Percentiles rank a stretch among this genome's conserved stretches.
Conservation (phyloP, 495 filamentous ascomycete species). For the Hypomontagnella submonticulosa region DNA sequence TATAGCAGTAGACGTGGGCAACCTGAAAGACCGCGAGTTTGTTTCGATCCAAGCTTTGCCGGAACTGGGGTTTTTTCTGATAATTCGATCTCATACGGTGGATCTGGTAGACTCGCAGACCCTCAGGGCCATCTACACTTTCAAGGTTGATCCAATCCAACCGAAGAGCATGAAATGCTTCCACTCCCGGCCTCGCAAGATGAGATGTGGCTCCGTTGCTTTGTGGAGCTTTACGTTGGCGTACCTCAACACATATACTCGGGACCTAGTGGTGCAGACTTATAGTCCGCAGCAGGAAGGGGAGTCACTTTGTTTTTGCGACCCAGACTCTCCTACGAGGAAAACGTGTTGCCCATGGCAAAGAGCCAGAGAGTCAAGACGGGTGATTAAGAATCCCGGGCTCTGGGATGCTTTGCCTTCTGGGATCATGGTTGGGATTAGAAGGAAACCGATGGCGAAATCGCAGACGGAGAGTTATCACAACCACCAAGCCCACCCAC, state of each 20-base stretch:
- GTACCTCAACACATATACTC: conserved; percentile 63
- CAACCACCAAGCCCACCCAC: conserved; percentile 13
- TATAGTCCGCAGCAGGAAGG: conserved; percentile 61
- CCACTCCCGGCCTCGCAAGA: conserved; percentile 57
- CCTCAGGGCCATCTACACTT: conserved; percentile 63
- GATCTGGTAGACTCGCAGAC: conserved; percentile 65
- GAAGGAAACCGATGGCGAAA: conserved; percentile 38
- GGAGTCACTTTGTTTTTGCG: conserved; percentile 55
- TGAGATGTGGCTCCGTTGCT: conserved; percentile 59
- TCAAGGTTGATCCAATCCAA: conserved; percentile 66
- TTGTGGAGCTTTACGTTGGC: conserved; percentile 64
- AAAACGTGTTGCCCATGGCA: conserved; percentile 55
- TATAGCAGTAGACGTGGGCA: conserved; percentile 41
- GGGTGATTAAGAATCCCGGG: conserved; percentile 59
- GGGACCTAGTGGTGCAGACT: conserved; percentile 65
- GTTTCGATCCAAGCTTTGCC: conserved; percentile 47
- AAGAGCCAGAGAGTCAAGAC: conserved; percentile 50
- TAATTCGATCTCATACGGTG: conserved; percentile 59
- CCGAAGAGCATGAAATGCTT: conserved; percentile 63
- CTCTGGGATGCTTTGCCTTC: conserved; percentile 59
- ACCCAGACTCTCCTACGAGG: conserved; percentile 46
- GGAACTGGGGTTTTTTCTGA: conserved; percentile 60
- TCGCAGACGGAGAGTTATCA: conserved; percentile 16
- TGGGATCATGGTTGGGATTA: conserved; percentile 62
- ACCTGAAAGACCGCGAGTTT: conserved; percentile 36